Conservation (phyloP, 164 flowering plant genomes). For the Magnolia sinica region DNA sequence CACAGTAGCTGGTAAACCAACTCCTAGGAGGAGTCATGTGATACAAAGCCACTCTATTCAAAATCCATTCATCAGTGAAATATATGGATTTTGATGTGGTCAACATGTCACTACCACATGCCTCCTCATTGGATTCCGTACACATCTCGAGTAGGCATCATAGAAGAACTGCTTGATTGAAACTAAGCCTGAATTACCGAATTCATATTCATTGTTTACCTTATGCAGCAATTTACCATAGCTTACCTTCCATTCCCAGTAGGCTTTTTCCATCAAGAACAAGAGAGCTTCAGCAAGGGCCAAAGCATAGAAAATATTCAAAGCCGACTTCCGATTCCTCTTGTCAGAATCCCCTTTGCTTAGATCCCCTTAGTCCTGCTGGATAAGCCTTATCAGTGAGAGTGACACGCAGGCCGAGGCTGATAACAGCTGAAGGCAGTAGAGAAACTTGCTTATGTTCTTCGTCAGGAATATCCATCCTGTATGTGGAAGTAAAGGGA, state of each 20-base stretch:
- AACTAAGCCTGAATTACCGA: constrained; percentile 59
- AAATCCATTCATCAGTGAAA: too few relatives aligned
- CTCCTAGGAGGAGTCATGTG: too few relatives aligned
- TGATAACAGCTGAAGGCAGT: constrained; percentile 87
- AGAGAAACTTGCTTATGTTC: constrained; percentile 67
- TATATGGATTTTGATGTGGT: too few relatives aligned
- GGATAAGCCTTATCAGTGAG: constrained; percentile 65
- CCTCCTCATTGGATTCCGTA: background rate
- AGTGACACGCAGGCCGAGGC: constrained; percentile 74
- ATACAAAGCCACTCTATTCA: too few relatives aligned
- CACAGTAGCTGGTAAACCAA: too few relatives aligned
- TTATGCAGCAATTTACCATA: constrained; percentile 51
- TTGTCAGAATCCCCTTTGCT: constrained; percentile 65
- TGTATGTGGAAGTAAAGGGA: constrained; percentile 79
- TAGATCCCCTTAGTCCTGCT: constrained; percentile 57
- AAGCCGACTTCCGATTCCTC: constrained; percentile 64
- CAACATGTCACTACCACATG: too few relatives aligned
- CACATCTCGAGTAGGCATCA: constrained; percentile 78
- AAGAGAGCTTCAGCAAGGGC: constrained; percentile 82
- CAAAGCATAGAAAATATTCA: constrained; percentile 72
- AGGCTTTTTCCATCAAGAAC: constrained; percentile 78
- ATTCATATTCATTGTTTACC: constrained; percentile 58
- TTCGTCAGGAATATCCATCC: constrained; percentile 66
- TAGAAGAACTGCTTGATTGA: constrained; percentile 77
- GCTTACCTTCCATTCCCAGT: constrained; percentile 80